Evolutionary conservation across 805 yeast genomes (phyloP).

Genomic region (Starmera caribaea): DNA sequence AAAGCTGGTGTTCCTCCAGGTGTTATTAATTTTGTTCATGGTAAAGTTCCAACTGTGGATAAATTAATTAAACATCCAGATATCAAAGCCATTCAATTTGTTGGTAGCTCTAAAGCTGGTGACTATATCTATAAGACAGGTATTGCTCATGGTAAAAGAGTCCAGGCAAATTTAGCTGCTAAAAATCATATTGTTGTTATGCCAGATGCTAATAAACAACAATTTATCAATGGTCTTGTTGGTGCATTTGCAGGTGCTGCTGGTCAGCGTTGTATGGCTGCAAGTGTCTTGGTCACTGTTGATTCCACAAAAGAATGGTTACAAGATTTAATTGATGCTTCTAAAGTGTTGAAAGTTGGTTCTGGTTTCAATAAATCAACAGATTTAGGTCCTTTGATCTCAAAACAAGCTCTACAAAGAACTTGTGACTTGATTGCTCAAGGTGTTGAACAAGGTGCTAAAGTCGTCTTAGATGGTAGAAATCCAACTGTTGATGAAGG

Average conservation of each 20-base stretch:
- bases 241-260: slow-evolving; percentile 83
- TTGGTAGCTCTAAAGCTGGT: slow-evolving; percentile 71
- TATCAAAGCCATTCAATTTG: slow-evolving; percentile 66
- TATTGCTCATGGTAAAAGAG: slow-evolving; percentile 63
- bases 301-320: slow-evolving; percentile 57
- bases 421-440: slow-evolving; percentile 45
- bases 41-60: slow-evolving; percentile 63
- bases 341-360: slow-evolving; percentile 46
- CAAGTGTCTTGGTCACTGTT: slow-evolving; percentile 62
- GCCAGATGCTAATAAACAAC: slow-evolving; percentile 62
- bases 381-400: slow-evolving; percentile 64
- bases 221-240: slow-evolving; percentile 52
- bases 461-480: slow-evolving; percentile 55
- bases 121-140: slow-evolving; percentile 61
- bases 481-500: slow-evolving; percentile 29
- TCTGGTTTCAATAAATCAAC: slow-evolving; percentile 55
- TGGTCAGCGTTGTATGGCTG: slow-evolving; percentile 80
- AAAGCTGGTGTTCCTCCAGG: slow-evolving; percentile 73
- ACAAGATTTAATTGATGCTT: slow-evolving; percentile 45
- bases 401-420: slow-evolving; percentile 43
- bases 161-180: slow-evolving; percentile 70
- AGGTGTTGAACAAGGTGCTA: slow-evolving; percentile 48
- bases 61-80: slow-evolving; percentile 59
- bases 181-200: slow-evolving; percentile 65
- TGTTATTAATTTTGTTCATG: slow-evolving; percentile 61